Evolutionary conservation across 345 rosid genomes (phyloP), one percentile per base, ranked within the genome.

Genomic region (Salix purpurea): DNA sequence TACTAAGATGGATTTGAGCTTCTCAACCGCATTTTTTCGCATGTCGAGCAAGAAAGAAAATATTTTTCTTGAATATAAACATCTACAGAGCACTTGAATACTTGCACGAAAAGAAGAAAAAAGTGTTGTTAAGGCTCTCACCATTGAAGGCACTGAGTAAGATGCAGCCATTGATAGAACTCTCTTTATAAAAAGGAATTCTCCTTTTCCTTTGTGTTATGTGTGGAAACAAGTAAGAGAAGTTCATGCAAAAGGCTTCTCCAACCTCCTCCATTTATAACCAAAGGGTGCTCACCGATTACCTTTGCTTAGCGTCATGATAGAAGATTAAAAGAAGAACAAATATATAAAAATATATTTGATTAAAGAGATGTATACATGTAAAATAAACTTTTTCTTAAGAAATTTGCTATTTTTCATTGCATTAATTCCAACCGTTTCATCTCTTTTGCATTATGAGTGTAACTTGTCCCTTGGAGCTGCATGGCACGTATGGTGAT

Each of bases 141-240:
- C 99, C 97, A 95, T 86, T 64, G 97, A 93, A 83, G 96, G 92
- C 72, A 86, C 92, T 32, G 97, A 89, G 89, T 15, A 91, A 84
- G 99, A 93, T 86, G 94, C 89, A 86, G 91, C 93, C 97, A 93
- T 93, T 88, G 93, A 71, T 80, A 83, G 84, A 89, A 85, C 81
- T 84, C 76, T 77, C 40, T 21, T 30, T 34, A 30, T 69, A 6
- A 7, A 36, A 30, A 24, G 50, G 7, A 78, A 69, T 24, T 44
- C 15, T 24, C 15, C 23, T 0, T 34, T 37, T 10, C 15, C 44
- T 19, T 9, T 67, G 50, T 48, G 34, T 15, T 32, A 3, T 6
- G 18, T 61, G 50, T 30, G 42, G 65, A 36, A 71, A 60, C 28
- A 69, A 72, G 66, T 67, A 60, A 64, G 84, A 85, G 79, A 85